Conservation (phyloP, 306 rosid species). For the Quercus gilva region DNA sequence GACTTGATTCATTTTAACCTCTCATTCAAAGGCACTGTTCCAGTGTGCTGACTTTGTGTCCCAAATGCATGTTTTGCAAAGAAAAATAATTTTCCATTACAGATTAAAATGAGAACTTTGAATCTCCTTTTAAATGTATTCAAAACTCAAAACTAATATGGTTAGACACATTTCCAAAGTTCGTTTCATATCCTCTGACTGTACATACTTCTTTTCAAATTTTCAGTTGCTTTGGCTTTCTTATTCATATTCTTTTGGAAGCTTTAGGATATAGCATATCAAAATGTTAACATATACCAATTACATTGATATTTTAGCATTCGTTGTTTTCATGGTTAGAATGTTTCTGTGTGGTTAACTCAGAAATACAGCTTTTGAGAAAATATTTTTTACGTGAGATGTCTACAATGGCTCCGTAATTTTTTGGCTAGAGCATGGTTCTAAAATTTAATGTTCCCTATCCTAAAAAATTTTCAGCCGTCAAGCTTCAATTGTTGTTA, state of each 20-base stretch:
- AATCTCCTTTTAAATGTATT: neutral
- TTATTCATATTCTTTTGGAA: neutral
- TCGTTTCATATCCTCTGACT: neutral
- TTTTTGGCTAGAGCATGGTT: neutral
- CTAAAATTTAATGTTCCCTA: no score
- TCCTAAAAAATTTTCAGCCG: no score
- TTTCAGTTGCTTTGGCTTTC: neutral
- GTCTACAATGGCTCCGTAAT: neutral
- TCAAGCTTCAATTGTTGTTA: neutral
- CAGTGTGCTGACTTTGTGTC: neutral
- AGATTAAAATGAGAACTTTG: neutral
- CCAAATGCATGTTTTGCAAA: neutral
- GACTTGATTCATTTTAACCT: neutral
- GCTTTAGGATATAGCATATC: neutral
- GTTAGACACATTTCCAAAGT: neutral
- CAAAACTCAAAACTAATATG: neutral
- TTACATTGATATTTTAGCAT: neutral
- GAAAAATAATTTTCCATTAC: neutral
- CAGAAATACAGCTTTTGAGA: neutral
- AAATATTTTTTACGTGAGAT: neutral
- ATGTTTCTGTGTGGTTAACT: neutral
- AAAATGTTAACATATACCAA: neutral
- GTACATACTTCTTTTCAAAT: neutral
- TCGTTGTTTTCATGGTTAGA: neutral
- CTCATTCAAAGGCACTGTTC: neutral